A percentile compares a stretch with the other conserved stretches of the same genome.
These are phyloP conservation scores for Claviceps quebecensis DNA, from an alignment of 2,329 filamentous ascomycete species.

Conservation along the genomic window DNA sequence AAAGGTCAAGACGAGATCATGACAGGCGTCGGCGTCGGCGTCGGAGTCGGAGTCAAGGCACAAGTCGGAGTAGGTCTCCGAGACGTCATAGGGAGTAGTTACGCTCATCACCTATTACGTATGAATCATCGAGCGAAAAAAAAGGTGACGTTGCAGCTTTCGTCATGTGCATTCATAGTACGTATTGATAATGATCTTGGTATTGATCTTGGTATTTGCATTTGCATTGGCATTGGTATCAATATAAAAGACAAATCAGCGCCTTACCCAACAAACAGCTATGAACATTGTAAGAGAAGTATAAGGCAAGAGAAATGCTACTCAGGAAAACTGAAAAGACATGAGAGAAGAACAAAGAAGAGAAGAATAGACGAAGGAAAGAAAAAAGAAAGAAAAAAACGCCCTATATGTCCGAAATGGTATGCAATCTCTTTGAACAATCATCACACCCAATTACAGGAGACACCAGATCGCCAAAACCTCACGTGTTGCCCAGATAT, in stretches of 20 bases:
- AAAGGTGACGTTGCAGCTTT: too few relatives aligned
- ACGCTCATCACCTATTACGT: neutral
- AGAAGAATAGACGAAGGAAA: neutral
- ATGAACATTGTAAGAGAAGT: neutral
- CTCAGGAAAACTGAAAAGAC: too few relatives aligned
- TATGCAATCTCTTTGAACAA: neutral
- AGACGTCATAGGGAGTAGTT: slow-evolving; percentile 11
- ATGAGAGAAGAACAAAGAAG: neutral
- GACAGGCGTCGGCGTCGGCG: slow-evolving; percentile 11
- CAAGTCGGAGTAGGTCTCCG: slow-evolving; percentile 14
- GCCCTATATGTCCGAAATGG: neutral
- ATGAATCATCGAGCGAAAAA: neutral
- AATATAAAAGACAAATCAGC: neutral
- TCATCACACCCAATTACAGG: neutral
- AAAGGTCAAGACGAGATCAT: slow-evolving; percentile 15
- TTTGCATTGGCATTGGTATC: neutral
- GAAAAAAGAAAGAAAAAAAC: neutral
- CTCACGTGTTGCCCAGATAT: slow-evolving; percentile 41
- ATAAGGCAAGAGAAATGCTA: neutral
- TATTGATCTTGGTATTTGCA: neutral
- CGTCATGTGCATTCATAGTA: neutral
- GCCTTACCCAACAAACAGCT: neutral
- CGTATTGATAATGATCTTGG: too few relatives aligned
- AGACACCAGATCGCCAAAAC: neutral
- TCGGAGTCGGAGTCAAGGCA: slow-evolving; percentile 14